phyloP scores from a whole-genome alignment of 345 rosid genomes.

The Laguncularia racemosa region DNA sequence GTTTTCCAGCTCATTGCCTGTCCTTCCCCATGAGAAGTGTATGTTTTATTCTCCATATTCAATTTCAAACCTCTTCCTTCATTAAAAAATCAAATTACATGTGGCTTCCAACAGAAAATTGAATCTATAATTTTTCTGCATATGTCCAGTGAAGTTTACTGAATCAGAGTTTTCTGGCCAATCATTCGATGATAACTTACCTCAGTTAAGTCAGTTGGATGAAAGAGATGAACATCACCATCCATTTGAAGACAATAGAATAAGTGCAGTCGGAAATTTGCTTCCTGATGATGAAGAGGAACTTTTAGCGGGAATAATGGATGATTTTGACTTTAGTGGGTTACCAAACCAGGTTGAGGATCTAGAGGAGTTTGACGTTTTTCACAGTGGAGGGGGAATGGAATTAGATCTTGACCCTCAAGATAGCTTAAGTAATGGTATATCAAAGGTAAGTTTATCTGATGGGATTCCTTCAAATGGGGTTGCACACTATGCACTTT shows the following conservation, averaged over 20 bases:
- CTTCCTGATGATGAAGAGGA: slow-evolving; percentile 83
- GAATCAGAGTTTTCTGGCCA: slow-evolving; percentile 34
- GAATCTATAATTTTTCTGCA: slow-evolving; percentile 10
- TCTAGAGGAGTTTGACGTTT: slow-evolving; percentile 78
- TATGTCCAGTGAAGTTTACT: slow-evolving; percentile 54
- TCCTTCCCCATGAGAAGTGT: slow-evolving; percentile 71
- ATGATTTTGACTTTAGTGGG: slow-evolving; percentile 60
- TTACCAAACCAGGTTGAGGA: slow-evolving; percentile 63
- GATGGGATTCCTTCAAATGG: slow-evolving; percentile 45
- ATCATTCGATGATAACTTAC: slow-evolving; percentile 45
- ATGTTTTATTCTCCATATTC: slow-evolving; percentile 15
- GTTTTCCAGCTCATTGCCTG: slow-evolving; percentile 83
- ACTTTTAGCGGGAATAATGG: slow-evolving; percentile 79
- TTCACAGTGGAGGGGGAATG: slow-evolving; percentile 84
- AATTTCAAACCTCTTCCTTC: neutral
- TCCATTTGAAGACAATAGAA: slow-evolving; percentile 43
- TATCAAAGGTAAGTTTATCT: slow-evolving; percentile 45
- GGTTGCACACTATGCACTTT: slow-evolving; percentile 30
- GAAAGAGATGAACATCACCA: slow-evolving; percentile 38
- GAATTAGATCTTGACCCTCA: slow-evolving; percentile 67
- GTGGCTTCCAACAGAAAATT: neutral
- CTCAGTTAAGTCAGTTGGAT: slow-evolving; percentile 30
- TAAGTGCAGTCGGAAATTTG: slow-evolving; percentile 37
- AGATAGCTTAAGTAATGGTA: slow-evolving; percentile 34
- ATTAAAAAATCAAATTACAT: neutral